Evolutionary conservation across 2,329 filamentous ascomycete species (phyloP).

Genomic region (Aspergillus pseudotamarii): DNA sequence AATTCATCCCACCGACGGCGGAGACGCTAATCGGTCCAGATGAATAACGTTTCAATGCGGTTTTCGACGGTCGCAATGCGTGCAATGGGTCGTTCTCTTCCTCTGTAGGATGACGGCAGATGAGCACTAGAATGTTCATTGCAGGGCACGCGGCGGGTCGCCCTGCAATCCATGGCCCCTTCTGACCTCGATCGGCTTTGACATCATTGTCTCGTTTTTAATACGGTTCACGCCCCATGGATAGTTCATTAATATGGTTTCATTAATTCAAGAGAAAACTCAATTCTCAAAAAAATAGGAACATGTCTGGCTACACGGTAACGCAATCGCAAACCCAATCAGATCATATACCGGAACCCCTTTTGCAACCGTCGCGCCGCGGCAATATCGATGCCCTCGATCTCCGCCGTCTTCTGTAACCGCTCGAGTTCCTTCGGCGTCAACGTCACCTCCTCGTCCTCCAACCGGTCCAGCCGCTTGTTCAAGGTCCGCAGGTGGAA

Average conservation of each 20-base stretch:
- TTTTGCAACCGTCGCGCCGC: conserved; percentile 56
- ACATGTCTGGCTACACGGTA: not conserved
- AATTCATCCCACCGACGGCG: not conserved
- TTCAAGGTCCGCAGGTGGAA: conserved; percentile 51
- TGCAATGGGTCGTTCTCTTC: not conserved
- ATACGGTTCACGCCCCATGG: not conserved
- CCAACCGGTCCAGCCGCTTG: conserved; percentile 52
- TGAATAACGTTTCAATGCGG: not conserved
- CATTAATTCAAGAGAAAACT: not conserved
- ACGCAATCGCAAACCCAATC: not conserved
- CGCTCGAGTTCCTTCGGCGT: conserved; percentile 51
- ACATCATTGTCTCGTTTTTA: not conserved
- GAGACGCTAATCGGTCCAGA: no score
- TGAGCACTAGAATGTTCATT: no score
- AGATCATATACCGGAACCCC: conserved; percentile 58
- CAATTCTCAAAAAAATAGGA: not conserved
- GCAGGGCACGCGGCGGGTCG: no score
- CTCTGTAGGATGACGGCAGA: no score
- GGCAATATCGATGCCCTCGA: conserved; percentile 54
- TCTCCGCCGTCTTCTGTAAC: conserved; percentile 54
- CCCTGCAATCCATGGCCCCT: no score
- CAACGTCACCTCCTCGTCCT: conserved; percentile 50
- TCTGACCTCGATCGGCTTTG: not conserved
- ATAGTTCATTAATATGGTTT: not conserved
- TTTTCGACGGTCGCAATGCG: not conserved